Percentiles rank a stretch among this genome's conserved stretches.
Evolutionary conservation across 2,329 filamentous ascomycete genomes (phyloP).

Genomic region (Scedosporium apiospermum): DNA sequence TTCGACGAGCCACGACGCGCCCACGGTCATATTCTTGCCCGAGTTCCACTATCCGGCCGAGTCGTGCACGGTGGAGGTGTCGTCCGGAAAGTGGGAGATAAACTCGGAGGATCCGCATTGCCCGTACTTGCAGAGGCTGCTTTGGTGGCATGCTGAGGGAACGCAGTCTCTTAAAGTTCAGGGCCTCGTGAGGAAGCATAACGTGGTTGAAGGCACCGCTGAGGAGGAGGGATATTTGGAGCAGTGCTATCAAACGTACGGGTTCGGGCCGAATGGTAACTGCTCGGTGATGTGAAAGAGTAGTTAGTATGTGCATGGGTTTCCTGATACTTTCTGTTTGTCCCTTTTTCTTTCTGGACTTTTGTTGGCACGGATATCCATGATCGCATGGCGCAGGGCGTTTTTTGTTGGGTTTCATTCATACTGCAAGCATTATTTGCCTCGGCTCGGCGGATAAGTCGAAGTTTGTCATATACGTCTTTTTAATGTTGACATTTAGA

Average conservation of each 20-base stretch:
- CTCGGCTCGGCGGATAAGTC: too few relatives aligned
- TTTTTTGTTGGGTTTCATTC: background rate
- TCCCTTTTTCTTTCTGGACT: background rate
- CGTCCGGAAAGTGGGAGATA: slow-evolving; percentile 85
- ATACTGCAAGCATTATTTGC: too few relatives aligned
- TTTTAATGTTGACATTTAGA: background rate
- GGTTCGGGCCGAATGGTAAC: slow-evolving; percentile 28
- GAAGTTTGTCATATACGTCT: background rate
- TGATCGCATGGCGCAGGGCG: background rate
- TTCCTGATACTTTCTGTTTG: slow-evolving; percentile 9
- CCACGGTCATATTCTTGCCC: slow-evolving; percentile 78
- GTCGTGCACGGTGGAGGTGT: slow-evolving; percentile 62
- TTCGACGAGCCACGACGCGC: slow-evolving; percentile 49
- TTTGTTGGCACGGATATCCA: background rate
- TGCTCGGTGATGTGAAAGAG: slow-evolving; percentile 43
- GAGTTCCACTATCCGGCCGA: slow-evolving; percentile 85
- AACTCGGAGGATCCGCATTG: slow-evolving; percentile 61
- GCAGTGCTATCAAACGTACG: slow-evolving; percentile 44
- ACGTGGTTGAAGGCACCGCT: slow-evolving; percentile 44
- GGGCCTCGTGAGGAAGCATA: slow-evolving; percentile 60
- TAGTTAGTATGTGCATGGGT: background rate
- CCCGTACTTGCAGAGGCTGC: slow-evolving; percentile 62
- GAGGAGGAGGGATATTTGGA: slow-evolving; percentile 76
- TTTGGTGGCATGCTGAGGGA: slow-evolving; percentile 89
- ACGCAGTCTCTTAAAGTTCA: slow-evolving; percentile 70